These are phyloP conservation scores for Cucurbita moschata DNA, from an alignment of 306 rosid genomes.

Conservation along the genomic window DNA sequence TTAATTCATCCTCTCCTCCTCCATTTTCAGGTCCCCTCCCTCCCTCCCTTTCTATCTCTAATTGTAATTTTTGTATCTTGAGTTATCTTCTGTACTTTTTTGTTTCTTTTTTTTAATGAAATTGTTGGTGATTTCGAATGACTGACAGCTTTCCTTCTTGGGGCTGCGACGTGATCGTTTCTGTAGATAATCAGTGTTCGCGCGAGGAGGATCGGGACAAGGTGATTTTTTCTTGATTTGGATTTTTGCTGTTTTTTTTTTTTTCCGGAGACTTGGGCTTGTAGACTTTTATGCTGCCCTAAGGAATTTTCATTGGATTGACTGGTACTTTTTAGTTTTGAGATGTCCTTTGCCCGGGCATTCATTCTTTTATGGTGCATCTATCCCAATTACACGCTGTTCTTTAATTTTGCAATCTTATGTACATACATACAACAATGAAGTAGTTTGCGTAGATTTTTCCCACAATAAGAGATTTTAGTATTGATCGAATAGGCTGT, in stretches of 20 bases:
- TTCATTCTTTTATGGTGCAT: not conserved
- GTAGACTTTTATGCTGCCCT: constrained; percentile 1
- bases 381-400: not conserved
- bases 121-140: not conserved
- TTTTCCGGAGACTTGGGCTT: not conserved
- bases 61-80: not conserved
- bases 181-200: not conserved
- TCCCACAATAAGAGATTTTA: not conserved
- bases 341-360: not conserved
- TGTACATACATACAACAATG: not conserved
- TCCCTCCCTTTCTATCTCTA: not conserved
- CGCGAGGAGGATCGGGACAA: constrained; percentile 1
- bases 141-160: not conserved
- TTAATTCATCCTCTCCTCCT: not conserved
- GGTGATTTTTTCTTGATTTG: not conserved
- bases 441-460: not conserved
- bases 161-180: not conserved
- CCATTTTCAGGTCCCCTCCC: not conserved
- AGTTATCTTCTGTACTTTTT: not conserved
- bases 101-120: not conserved
- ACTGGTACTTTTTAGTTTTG: not conserved
- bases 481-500: not conserved
- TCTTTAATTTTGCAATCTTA: not conserved
- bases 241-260: not conserved
- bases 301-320: not conserved